Base-by-base conservation (phyloP, 2,329 filamentous ascomycete genomes). In the Monosporascus sp. region DNA sequence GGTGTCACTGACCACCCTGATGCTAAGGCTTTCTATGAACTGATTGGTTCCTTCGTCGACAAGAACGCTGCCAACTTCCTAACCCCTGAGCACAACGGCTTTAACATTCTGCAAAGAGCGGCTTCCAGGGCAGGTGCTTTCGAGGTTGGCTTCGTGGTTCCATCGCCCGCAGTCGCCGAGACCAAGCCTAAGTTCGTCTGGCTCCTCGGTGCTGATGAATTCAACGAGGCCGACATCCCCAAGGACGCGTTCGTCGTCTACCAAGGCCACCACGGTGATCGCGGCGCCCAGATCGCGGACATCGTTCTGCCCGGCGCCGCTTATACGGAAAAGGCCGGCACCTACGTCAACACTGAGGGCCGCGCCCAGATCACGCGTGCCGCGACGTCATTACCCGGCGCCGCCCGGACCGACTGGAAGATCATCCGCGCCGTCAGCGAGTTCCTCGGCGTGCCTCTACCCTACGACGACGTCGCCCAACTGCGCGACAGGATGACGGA, bases 271-370 rank as follows among this genome's bases (percentile, higher is more conserved):
- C 94, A 99, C 72, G 94, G 94, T 73, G 94, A 99, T 75, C 83
- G 83, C 50, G 94, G 93, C 59, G 94, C 94, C 52, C 88, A 95
- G 73, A 83, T 97, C 56, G 94, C 94, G 48, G 93, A 99, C 66
- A 84, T 99, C 53, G 83, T 99, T 61, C 88, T 99, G 20, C 94
- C 94, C 27, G 93, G 91, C 61, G 91, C 91, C 49, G 91, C 94
- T 14, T 99, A 97, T 77, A 97, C 93, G 24, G 94, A 99, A 78
- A 99, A 97, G 80, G 84, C 88, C 24, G 92, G 85, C 55, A 99
- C 94, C 45, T 99, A 96, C 68, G 84, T 99, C 75, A 99, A 97
- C 83, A 97, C 94, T 0, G 94, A 99, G 74, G 94, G 94, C 52
- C 89, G 94, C 64, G 90, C 94, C 22, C 94, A 99, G 76, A 88